These are phyloP conservation scores for Colletotrichum somersetense DNA, from an alignment of 2,329 filamentous ascomycete genomes.

Conservation along the genomic window DNA sequence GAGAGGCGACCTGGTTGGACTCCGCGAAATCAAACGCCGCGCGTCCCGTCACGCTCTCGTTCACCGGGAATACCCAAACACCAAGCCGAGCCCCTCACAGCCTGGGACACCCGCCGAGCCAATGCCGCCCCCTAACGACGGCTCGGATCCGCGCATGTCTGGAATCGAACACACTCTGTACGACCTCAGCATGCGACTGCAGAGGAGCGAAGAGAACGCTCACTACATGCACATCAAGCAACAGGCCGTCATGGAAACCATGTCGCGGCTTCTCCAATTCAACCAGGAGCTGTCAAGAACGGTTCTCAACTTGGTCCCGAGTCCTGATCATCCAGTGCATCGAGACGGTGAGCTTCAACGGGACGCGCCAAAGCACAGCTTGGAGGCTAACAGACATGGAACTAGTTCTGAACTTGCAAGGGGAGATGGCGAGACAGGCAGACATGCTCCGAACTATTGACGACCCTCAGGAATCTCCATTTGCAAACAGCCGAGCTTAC, in stretches of 20 bases:
- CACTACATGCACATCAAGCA: conserved; percentile 84
- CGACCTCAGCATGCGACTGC: conserved; percentile 81
- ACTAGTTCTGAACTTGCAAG: conserved; percentile 67
- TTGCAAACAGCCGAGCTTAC: conserved; percentile 74
- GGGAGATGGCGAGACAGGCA: conserved; percentile 71
- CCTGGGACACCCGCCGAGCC: conserved; percentile 88
- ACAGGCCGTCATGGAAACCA: conserved; percentile 83
- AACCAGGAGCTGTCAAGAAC: conserved; percentile 87
- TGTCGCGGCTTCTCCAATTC: conserved; percentile 78
- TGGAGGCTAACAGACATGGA: conserved; percentile 13
- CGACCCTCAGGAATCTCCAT: conserved; percentile 75
- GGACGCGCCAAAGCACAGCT: background rate
- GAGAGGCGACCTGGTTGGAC: conserved; percentile 88
- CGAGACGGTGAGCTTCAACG: conserved; percentile 77
- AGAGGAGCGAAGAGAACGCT: conserved; percentile 86
- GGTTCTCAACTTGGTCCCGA: conserved; percentile 79
- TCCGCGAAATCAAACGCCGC: conserved; percentile 95
- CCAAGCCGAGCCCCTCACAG: conserved; percentile 81
- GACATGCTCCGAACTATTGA: conserved; percentile 69
- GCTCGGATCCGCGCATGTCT: conserved; percentile 79
- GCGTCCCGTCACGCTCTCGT: conserved; percentile 94
- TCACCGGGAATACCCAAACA: conserved; percentile 87
- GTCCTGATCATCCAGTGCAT: conserved; percentile 81
- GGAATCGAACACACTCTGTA: conserved; percentile 85
- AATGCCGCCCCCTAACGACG: conserved; percentile 75